A percentile compares a stretch with the other conserved stretches of the same genome.
phyloP scores from a whole-genome alignment of 495 filamentous ascomycete genomes.

The Hypoxylon crocopeplum region DNA sequence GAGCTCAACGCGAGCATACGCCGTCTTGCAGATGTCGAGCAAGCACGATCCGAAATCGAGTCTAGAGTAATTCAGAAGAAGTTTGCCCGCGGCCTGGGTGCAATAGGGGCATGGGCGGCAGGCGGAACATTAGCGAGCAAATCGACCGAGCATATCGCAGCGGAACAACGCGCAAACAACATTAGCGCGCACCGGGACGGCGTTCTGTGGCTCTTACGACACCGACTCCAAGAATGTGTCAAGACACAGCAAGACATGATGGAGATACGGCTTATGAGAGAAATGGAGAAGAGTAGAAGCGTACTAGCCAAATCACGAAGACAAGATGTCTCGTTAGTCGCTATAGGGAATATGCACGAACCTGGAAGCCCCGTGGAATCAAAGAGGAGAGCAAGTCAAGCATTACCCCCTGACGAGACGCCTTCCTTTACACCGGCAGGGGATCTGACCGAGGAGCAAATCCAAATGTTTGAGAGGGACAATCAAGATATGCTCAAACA shows the following conservation, averaged over 20 bases:
- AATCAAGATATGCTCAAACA: constrained; percentile 91
- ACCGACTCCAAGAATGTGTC: constrained; percentile 74
- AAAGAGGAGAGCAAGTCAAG: constrained; percentile 27
- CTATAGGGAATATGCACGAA: constrained; percentile 28
- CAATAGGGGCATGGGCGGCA: constrained; percentile 76
- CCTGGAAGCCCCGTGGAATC: constrained; percentile 18
- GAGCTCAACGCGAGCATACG: constrained; percentile 79
- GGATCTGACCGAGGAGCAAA: constrained; percentile 78
- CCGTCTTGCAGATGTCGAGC: constrained; percentile 79
- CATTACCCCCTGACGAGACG: constrained; percentile 22
- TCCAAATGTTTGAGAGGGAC: constrained; percentile 92
- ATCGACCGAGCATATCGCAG: constrained; percentile 67
- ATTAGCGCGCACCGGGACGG: constrained; percentile 74
- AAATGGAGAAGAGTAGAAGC: constrained; percentile 88
- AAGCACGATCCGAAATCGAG: constrained; percentile 77
- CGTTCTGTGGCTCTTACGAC: constrained; percentile 80
- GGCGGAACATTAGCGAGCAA: constrained; percentile 53
- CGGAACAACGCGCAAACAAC: constrained; percentile 69
- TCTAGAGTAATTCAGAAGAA: constrained; percentile 70
- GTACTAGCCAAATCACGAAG: constrained; percentile 73
- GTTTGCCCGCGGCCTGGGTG: constrained; percentile 64
- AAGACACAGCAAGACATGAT: constrained; percentile 87
- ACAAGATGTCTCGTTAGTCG: constrained; percentile 23
- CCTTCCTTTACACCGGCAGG: constrained; percentile 51
- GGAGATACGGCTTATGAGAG: constrained; percentile 81